Percentiles rank a stretch among this genome's conserved stretches.
Evolutionary conservation across 352 stramenopile genomes (phyloP).

Genomic region (Achlya hypogyna): DNA sequence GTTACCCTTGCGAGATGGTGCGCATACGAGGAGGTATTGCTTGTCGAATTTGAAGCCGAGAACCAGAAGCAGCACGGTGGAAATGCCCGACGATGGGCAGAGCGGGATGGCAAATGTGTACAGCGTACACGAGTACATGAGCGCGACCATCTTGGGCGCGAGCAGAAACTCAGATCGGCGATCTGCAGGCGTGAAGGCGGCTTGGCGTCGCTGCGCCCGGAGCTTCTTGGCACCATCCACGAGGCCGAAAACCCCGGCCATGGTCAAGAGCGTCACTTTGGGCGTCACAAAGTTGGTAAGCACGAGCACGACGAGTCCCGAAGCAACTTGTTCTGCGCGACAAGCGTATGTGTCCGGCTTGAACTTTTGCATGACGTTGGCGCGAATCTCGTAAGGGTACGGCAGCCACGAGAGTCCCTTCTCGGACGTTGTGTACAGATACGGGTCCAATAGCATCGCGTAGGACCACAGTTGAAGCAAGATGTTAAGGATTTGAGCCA

Average conservation of each 20-base stretch:
- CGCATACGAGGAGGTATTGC: constrained; percentile 42
- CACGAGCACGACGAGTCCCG: constrained; percentile 54
- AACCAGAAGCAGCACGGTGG: constrained; percentile 48
- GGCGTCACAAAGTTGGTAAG: constrained; percentile 64
- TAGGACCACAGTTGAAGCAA: constrained; percentile 75
- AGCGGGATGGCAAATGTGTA: constrained; percentile 59
- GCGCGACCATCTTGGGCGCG: constrained; percentile 71
- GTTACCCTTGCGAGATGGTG: background rate
- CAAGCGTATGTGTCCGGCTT: constrained; percentile 41
- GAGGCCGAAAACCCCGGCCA: constrained; percentile 24
- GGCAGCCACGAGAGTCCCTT: constrained; percentile 8
- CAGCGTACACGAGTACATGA: constrained; percentile 73
- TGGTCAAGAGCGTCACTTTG: constrained; percentile 40
- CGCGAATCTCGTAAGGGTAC: constrained; percentile 25
- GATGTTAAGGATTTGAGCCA: constrained; percentile 79
- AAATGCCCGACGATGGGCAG: constrained; percentile 41
- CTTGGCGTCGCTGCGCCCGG: constrained; percentile 22
- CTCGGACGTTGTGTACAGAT: constrained; percentile 37
- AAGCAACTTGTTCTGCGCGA: constrained; percentile 50
- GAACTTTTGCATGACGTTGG: constrained; percentile 61
- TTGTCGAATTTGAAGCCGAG: constrained; percentile 80
- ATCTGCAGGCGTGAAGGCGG: background rate
- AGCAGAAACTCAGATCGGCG: constrained; percentile 50
- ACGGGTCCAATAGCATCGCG: constrained; percentile 52
- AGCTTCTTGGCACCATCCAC: constrained; percentile 18